Base-by-base conservation (phyloP, 2,329 filamentous ascomycete species). In the Pseudocercospora vitis region DNA sequence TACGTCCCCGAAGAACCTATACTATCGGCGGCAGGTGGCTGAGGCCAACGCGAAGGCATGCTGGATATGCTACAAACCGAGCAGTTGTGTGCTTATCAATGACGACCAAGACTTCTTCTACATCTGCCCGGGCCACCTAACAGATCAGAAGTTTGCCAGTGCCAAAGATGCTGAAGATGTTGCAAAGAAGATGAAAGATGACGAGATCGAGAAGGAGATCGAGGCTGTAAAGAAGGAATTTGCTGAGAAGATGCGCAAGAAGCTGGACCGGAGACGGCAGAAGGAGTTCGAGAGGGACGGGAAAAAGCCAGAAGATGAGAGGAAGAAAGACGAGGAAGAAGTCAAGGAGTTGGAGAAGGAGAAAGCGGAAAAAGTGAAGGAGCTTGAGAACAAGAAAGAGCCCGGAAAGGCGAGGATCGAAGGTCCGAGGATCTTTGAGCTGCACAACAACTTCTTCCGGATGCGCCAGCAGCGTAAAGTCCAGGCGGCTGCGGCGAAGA, bases 21-120 rank as follows among this genome's bases (percentile, higher is more conserved):
- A 92, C 74, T 84, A 89, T 59, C 87, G 91, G 60, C 88, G 92
- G 46, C 89, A 85, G 63, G 92, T 97, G 29, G 91, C 91, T 9
- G 90, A 95, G 24, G 81, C 84, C n/a, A 81, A 87, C 1, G 81
- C 89, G 9, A 95, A 89, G 73, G 79, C 89, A 46, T 99, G 94
- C 73, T 87, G 90, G 72, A 84, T 97, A 59, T 97, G 94, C 78
- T 95, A 87, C 77, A 95, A 94, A 73, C 87, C 88, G 7, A 90
- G 86, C 55, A 84, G 86, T 5, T 95, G 87, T 61, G 92, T 97
- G 14, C 78, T 99, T 50, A 89, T 96, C 63, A 95, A 91, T 7
- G 91, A 95, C 65, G 91, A 89, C 66, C 94, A 92, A 83, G 91
- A 94, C 74, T 63, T 66, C 59, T 97, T 99, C 76, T 96, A 95